Evolutionary conservation across 2,329 filamentous ascomycete species (phyloP).

Genomic region (Venturiaceae sp.): DNA sequence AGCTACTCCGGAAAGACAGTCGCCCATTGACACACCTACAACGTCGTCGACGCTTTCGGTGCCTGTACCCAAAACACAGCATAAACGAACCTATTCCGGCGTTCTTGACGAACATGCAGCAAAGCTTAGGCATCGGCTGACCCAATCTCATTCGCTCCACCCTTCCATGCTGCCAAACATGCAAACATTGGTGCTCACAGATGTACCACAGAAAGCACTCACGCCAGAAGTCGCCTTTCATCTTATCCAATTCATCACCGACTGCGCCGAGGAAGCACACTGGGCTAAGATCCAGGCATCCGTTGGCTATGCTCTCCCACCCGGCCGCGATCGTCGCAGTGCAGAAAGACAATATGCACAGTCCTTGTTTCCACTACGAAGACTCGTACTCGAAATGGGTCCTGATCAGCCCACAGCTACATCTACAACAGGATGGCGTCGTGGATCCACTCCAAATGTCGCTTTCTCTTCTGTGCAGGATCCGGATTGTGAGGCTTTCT

Average conservation of each 20-base stretch:
- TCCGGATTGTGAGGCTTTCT: slow-evolving; percentile 47
- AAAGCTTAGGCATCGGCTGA: slow-evolving; percentile 13
- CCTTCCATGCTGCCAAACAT: slow-evolving; percentile 46
- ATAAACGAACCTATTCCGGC: slow-evolving; percentile 5
- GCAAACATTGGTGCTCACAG: slow-evolving; percentile 45
- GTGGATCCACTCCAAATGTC: slow-evolving; percentile 13
- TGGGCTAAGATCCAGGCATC: slow-evolving; percentile 43
- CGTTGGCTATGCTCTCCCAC: slow-evolving; percentile 50
- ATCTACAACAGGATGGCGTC: neutral
- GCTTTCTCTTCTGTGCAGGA: slow-evolving; percentile 50
- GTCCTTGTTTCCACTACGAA: slow-evolving; percentile 43
- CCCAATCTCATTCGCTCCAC: slow-evolving; percentile 32
- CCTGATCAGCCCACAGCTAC: slow-evolving; percentile 13
- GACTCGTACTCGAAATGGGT: slow-evolving; percentile 47
- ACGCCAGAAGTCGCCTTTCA: slow-evolving; percentile 26
- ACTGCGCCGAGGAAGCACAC: slow-evolving; percentile 45
- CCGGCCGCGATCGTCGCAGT: slow-evolving; percentile 39
- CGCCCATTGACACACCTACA: neutral
- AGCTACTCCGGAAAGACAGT: neutral
- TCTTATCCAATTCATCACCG: slow-evolving; percentile 44
- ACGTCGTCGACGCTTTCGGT: neutral
- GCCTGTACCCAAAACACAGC: neutral
- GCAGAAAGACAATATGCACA: slow-evolving; percentile 40
- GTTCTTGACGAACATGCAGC: slow-evolving; percentile 8
- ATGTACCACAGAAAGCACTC: slow-evolving; percentile 40